These are phyloP conservation scores for Sugiyamaella novakii DNA, from an alignment of 1,139 yeast species.

Conservation along the genomic window DNA sequence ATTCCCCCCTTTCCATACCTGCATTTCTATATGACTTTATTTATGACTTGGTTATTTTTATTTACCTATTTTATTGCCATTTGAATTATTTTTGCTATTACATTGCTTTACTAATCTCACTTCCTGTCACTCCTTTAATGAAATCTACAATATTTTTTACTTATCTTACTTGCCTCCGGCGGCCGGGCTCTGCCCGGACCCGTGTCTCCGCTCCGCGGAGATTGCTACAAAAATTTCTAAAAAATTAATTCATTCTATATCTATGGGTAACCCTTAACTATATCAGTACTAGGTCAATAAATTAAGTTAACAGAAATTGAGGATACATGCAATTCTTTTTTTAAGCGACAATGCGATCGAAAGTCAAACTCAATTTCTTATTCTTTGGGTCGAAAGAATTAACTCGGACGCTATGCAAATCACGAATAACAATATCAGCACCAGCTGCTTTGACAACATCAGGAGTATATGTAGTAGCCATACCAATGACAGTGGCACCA, in stretches of 20 bases:
- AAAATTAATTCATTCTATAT: neutral
- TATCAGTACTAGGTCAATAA: slow-evolving; percentile 4
- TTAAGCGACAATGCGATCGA: slow-evolving; percentile 26
- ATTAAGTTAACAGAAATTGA: slow-evolving; percentile 9
- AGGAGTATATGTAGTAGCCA: slow-evolving; percentile 76
- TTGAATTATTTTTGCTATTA: neutral
- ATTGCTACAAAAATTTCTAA: too few relatives aligned
- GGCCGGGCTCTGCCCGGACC: too few relatives aligned
- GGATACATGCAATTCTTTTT: too few relatives aligned
- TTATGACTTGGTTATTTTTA: slow-evolving; percentile 1
- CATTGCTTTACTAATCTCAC: neutral
- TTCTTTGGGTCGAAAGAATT: slow-evolving; percentile 36
- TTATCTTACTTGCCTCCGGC: too few relatives aligned
- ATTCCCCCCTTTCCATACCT: neutral
- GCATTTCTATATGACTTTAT: neutral
- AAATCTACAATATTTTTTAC: too few relatives aligned
- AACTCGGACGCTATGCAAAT: slow-evolving; percentile 55
- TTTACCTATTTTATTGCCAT: neutral
- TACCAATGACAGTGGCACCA: slow-evolving; percentile 80
- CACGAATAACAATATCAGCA: slow-evolving; percentile 78
- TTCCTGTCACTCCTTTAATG: slow-evolving; percentile 16
- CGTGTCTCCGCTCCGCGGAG: too few relatives aligned
- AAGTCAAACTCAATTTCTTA: slow-evolving; percentile 28
- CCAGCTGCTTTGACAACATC: slow-evolving; percentile 71
- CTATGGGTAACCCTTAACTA: slow-evolving; percentile 2